Evolutionary conservation across 768 basidiomycete species (phyloP), one percentile per base, ranked within the genome.

Genomic region (Tylopilus intermedius): DNA sequence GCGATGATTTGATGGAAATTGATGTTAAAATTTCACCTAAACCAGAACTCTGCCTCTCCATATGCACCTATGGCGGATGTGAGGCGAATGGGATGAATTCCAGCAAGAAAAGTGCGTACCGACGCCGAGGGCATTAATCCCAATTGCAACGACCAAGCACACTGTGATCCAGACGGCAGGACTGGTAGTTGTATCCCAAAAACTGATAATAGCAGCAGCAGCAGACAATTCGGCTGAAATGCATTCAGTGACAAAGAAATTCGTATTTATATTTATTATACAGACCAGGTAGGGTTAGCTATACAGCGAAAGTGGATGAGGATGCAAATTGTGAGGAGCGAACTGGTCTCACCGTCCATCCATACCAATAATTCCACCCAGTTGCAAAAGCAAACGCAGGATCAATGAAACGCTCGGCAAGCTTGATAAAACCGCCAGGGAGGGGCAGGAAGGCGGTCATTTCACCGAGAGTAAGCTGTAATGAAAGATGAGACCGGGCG

Each of bases 151-250:
- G 22, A 78, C 58, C 14, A 82, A 61, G 54, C 75, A 81, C 32
- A 84, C 65, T 2, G 74, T 68, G 51, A 84, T 79, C 76, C 78
- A 83, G 7, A 71, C 73, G 0, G 73, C 79, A 43, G 77, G 71
- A 50, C 67, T 76, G 37, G 76, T 66, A 2, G 52, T 56, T 7
- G 38, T 32, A 49, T 71, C 72, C 78, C 79, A 80, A 58, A 66
- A 81, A 45, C 69, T 65, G 62, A 84, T 75, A 38, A 83, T 57
- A 3, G 80, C 68, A 10, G 81, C 75, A 0, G 76, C 74, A 0
- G 80, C 80, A 32, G 75, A 72, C 4, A 80, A 58, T 52, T 81
- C 80, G 6, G 78, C 77, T 56, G 38, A 8, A 38, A 50, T 29
- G 46, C 4, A 5, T 21, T 67, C 11, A 68, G 50, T 11, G 3